Base-by-base conservation (phyloP, 805 yeast species). In the Kodamaea fukazawae region DNA sequence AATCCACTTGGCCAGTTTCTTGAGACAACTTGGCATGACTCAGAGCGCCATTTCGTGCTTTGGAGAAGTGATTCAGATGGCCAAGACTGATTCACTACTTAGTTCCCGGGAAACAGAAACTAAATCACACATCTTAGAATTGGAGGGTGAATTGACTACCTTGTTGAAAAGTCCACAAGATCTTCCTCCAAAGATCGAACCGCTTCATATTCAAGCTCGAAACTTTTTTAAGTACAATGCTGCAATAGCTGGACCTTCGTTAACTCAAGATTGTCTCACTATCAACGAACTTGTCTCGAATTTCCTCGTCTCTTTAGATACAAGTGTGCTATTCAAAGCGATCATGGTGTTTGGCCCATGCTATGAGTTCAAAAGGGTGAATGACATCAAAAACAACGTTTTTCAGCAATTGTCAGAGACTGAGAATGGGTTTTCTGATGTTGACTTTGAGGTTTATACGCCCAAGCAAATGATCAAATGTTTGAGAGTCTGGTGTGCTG, bases 181-280 rank as follows among this genome's bases (percentile, higher is more conserved):
- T 6, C 5, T 6, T 8, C 8, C 5, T 20, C 36, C 33, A 2
- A 14, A 31, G 4, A 11, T 30, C 9, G 40, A 27, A 8, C 45
- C 51, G 2, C 35, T 57, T 15, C 58, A 57, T 34, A 46, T 45
- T 12, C 65, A 58, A 39, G 61, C 60, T 3, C 35, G 38, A 11
- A 27, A 34, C n/a, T n/a, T n/a, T n/a, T n/a, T n/a, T n/a, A n/a
- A n/a, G n/a, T n/a, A n/a, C n/a, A n/a, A n/a, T n/a, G n/a, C n/a
- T n/a, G n/a, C n/a, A n/a, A n/a, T n/a, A n/a, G n/a, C n/a, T n/a
- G n/a, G n/a, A n/a, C n/a, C n/a, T n/a, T n/a, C n/a, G n/a, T n/a
- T n/a, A n/a, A n/a, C n/a, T n/a, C n/a, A n/a, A n/a, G 41, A 46
- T 5, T 49, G 57, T 33, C 38, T 56, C 9, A 14, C 30, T 7